These are phyloP conservation scores for Ophiosphaerella korrae DNA, from an alignment of 2,329 filamentous ascomycete species.

Conservation along the genomic window DNA sequence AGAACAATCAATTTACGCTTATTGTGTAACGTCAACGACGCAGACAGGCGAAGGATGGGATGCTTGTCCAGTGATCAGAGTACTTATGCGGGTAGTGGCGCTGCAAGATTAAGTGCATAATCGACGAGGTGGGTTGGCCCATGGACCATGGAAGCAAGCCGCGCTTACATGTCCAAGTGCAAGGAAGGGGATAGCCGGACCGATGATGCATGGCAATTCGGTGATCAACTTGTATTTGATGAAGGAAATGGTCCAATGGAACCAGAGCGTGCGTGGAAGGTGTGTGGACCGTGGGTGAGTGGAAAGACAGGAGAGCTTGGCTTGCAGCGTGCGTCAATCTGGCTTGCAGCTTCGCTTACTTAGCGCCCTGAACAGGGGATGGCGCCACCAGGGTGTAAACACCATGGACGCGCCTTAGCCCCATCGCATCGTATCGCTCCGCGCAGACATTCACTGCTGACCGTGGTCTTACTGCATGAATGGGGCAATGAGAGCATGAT, in stretches of 20 bases:
- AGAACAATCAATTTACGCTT: constrained; percentile 37
- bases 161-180: constrained; percentile 13
- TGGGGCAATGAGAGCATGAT: constrained; percentile 32
- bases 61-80: constrained; percentile 41
- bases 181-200: background rate
- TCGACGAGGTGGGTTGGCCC: constrained; percentile 26
- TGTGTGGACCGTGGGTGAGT: constrained; percentile 3
- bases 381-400: constrained; percentile 34
- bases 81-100: constrained; percentile 43
- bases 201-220: background rate
- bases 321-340: constrained; percentile 5
- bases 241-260: constrained; percentile 2
- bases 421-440: background rate
- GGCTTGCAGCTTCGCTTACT: constrained; percentile 20
- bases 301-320: background rate
- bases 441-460: constrained; percentile 24
- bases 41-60: constrained; percentile 28
- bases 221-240: background rate
- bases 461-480: constrained; percentile 28
- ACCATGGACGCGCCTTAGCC: constrained; percentile 29
- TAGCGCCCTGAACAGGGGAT: constrained; percentile 26
- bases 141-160: constrained; percentile 22
- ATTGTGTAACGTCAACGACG: constrained; percentile 36
- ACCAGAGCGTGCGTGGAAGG: constrained; percentile 21
- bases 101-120: constrained; percentile 45